Percentiles rank a stretch among this genome's conserved stretches.
Conservation (phyloP, 1,284 basidiomycete genomes). For the Cystobasidium pallidum region DNA sequence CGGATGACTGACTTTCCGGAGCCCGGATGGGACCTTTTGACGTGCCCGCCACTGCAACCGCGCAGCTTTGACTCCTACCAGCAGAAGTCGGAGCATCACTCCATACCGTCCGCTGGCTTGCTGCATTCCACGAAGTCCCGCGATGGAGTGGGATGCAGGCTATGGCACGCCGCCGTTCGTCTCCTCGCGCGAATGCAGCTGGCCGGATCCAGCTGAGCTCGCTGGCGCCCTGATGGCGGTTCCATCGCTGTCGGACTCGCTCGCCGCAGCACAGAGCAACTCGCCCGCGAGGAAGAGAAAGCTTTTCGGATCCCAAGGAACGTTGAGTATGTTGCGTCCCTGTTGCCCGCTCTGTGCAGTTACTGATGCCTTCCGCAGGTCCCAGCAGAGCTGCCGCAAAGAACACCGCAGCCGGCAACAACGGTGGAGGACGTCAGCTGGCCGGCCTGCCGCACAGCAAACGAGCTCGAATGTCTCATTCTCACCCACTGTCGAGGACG, state of each 20-base stretch:
- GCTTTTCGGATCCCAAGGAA: conserved; percentile 7
- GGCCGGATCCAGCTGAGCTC: conserved; percentile 12
- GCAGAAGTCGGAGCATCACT: background rate
- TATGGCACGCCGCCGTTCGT: conserved; percentile 1
- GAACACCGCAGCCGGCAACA: conserved; percentile 4
- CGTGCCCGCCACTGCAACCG: too few species aligned
- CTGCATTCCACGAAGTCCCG: background rate
- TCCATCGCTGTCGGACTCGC: conserved; percentile 19
- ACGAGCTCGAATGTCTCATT: conserved; percentile 22
- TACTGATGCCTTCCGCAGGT: background rate
- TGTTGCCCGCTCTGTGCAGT: too few species aligned
- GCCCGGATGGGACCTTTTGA: too few species aligned
- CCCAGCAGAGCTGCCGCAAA: conserved; percentile 8
- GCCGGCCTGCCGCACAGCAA: conserved; percentile 1
- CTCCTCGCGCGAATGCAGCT: conserved; percentile 5
- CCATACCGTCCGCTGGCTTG: background rate
- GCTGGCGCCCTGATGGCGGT: conserved; percentile 11
- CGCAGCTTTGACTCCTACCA: background rate
- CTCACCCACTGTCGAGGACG: conserved; percentile 5
- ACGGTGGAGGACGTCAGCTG: conserved; percentile 4
- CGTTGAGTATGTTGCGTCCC: background rate
- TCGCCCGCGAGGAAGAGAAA: conserved; percentile 11
- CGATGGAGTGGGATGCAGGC: conserved; percentile 12
- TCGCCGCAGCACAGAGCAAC: background rate
- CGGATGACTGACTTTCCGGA: too few species aligned